phyloP scores from a whole-genome alignment of 306 rosid species.

The Myrica gale region DNA sequence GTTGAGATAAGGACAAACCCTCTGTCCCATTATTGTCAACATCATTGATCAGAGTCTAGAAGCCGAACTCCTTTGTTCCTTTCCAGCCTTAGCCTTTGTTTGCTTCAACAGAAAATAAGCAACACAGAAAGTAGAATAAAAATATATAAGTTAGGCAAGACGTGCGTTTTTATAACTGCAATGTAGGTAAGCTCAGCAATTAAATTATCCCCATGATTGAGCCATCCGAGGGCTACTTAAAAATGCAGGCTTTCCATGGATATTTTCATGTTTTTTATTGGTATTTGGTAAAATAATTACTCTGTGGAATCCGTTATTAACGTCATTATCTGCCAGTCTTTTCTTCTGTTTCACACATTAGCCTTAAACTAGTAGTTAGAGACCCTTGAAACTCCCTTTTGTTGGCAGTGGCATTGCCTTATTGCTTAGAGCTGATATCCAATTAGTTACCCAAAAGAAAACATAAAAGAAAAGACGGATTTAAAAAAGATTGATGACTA shows the following conservation, averaged over 20 bases:
- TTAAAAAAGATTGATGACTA: too few relatives aligned
- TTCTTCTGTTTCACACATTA: too few relatives aligned
- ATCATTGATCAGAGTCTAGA: slow-evolving; percentile 10
- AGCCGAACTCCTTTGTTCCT: background rate
- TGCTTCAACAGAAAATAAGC: slow-evolving; percentile 24
- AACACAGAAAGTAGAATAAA: background rate
- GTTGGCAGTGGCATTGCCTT: too few relatives aligned
- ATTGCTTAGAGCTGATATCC: too few relatives aligned
- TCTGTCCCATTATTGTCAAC: background rate
- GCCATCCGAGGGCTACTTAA: background rate
- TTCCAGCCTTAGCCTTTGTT: background rate
- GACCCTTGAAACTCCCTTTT: too few relatives aligned
- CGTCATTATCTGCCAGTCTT: background rate
- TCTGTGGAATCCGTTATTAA: background rate
- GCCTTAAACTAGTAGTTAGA: too few relatives aligned
- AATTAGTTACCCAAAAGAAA: too few relatives aligned
- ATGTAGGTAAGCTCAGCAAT: slow-evolving; percentile 10
- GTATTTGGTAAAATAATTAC: background rate
- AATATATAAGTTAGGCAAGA: slow-evolving; percentile 26
- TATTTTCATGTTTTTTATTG: background rate
- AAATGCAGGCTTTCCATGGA: background rate
- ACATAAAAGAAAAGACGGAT: too few relatives aligned
- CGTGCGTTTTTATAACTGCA: slow-evolving; percentile 26
- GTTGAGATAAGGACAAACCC: background rate
- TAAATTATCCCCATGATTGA: slow-evolving; percentile 13